A percentile compares a stretch with the other conserved stretches of the same genome.
These are phyloP conservation scores for Epichloe aotearoae DNA, from an alignment of 2,329 filamentous ascomycete species.

Conservation along the genomic window DNA sequence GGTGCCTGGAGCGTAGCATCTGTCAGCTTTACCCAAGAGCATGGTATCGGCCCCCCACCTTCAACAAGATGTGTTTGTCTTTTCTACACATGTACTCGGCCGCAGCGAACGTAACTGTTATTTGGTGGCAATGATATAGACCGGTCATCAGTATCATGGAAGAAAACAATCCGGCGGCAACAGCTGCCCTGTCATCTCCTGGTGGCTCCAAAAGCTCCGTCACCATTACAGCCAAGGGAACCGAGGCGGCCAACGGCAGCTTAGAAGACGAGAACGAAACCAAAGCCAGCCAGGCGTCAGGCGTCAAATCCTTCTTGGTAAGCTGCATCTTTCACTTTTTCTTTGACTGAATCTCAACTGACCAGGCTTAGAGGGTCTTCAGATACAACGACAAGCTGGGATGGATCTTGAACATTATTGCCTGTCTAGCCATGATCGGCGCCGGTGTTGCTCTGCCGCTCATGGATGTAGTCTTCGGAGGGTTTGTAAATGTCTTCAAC, in stretches of 20 bases:
- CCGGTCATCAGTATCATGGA: not conserved
- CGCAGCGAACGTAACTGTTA: not conserved
- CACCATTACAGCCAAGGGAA: not conserved
- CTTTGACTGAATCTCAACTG: not conserved
- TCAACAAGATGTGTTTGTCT: not conserved
- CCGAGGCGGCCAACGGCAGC: not conserved
- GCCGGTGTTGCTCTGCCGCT: constrained; percentile 31
- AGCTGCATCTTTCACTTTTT: not conserved
- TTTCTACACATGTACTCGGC: not conserved
- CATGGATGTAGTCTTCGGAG: constrained; percentile 47
- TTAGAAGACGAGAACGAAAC: not conserved
- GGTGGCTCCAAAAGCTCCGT: not conserved
- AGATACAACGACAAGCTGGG: constrained; percentile 24
- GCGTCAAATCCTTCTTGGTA: constrained; percentile 16
- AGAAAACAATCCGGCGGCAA: not conserved
- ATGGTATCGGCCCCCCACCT: not conserved
- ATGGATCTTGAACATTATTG: constrained; percentile 23
- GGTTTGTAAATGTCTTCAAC: constrained; percentile 40
- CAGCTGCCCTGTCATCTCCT: not conserved
- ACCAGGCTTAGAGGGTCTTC: constrained; percentile 20
- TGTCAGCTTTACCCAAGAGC: not conserved
- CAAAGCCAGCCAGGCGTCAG: constrained; percentile 9
- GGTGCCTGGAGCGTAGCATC: not conserved
- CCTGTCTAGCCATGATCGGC: constrained; percentile 23
- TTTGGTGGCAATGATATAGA: not conserved